Evolutionary conservation across 106 monocot genomes (phyloP), one percentile per base, ranked within the genome.

Genomic region (Phalaenopsis equestris): DNA sequence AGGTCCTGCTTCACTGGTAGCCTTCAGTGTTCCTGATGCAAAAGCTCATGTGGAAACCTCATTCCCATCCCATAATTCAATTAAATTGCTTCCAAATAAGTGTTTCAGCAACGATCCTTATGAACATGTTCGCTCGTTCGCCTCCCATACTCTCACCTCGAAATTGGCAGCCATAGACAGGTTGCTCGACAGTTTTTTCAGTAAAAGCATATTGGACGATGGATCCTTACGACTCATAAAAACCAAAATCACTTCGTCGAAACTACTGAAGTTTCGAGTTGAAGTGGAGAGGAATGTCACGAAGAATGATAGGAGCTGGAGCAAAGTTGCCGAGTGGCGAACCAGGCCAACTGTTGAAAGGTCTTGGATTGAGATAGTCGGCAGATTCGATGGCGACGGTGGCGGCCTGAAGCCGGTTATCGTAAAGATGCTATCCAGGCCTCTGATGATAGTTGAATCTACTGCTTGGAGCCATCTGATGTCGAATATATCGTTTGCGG

Each of bases 401-500:
- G 82, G 82, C 30, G 72, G 30, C 12, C 61, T 93, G 80, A 91
- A 88, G 65, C 90, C 83, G 55, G 41, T 87, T 4, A 1, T 47
- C 23, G 67, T 83, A 3, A 91, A 86, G 83, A 94, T 86, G 81
- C 55, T 93, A 46, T 87, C 75, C 56, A 88, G 80, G 67, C 84
- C 83, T 30, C 67, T 80, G 74, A 46, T 67, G 43, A n/a, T 64
- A 19, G 81, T 64, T 17, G 91, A 91, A 43, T 84, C 93, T 8
- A 84, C 78, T 36, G 77, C 89, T 4, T 94, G 90, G 92, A 91
- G 91, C 78, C 91, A 86, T 58, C 68, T 98, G 45, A 86, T 88
- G 89, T 91, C 90, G 24, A 95, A 95, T 61, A 57, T 93, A 73
- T 95, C 95, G 5, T 91, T 91, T 57, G 88, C 95, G 30, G 80